Conservation (phyloP, 2,329 filamentous ascomycete genomes). For the Elsinoe perseae region DNA sequence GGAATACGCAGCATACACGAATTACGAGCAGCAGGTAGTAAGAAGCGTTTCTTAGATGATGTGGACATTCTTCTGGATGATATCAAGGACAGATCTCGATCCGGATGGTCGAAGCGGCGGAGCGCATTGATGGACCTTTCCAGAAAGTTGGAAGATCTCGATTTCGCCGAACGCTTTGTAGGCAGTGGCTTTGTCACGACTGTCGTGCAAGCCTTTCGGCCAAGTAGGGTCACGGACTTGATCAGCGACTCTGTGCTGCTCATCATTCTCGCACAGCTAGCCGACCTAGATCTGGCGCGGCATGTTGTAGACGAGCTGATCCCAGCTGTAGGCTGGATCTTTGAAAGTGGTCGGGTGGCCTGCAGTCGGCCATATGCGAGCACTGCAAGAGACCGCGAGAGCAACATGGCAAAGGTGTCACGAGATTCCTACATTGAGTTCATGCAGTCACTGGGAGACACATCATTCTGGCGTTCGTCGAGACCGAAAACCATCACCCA, state of each 20-base stretch:
- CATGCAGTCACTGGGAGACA: conserved; percentile 42
- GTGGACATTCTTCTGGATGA: conserved; percentile 53
- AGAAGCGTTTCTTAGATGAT: conserved; percentile 49
- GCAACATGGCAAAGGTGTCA: conserved; percentile 60
- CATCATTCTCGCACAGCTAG: conserved; percentile 55
- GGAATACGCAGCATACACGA: conserved; percentile 54
- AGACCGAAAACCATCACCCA: conserved; percentile 50
- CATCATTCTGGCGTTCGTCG: conserved; percentile 50
- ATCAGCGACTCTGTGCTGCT: conserved; percentile 54
- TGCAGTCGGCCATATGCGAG: conserved; percentile 21
- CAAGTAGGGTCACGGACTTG: conserved; percentile 28
- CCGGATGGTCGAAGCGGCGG: conserved; percentile 41
- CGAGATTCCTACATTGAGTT: conserved; percentile 51
- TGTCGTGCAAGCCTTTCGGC: conserved; percentile 55
- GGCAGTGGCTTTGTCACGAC: conserved; percentile 64
- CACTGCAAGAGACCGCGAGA: conserved; percentile 56
- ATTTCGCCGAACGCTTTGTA: conserved; percentile 61
- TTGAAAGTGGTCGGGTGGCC: conserved; percentile 48
- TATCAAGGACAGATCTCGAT: conserved; percentile 40
- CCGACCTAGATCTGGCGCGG: conserved; percentile 43
- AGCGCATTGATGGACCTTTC: conserved; percentile 51
- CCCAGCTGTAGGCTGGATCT: conserved; percentile 48
- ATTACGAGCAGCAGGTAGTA: conserved; percentile 51
- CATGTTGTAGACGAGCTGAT: conserved; percentile 45
- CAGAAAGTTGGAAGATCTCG: conserved; percentile 48